A percentile compares a stretch with the other conserved stretches of the same genome.
Conservation (phyloP, 2,329 filamentous ascomycete species). For the Coleophoma eucalyptorum region DNA sequence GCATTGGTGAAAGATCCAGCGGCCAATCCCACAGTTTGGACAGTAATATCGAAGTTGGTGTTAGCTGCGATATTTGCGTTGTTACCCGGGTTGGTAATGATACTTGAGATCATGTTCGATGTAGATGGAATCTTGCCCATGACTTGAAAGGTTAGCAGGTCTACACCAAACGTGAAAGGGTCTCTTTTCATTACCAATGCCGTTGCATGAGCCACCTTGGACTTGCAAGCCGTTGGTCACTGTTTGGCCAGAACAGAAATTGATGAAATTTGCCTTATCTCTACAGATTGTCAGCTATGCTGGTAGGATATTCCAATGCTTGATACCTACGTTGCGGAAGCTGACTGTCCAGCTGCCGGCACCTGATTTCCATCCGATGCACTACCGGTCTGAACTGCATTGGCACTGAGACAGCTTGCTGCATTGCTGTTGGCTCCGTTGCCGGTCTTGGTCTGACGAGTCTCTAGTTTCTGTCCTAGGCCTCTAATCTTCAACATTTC, state of each 20-base stretch:
- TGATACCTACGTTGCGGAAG: constrained; percentile 24
- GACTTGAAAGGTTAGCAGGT: constrained; percentile 9
- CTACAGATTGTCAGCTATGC: constrained; percentile 24
- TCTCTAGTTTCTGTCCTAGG: too few relatives aligned
- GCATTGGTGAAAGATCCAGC: constrained; percentile 36
- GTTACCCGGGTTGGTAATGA: constrained; percentile 21
- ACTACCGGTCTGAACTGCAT: constrained; percentile 14
- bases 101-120: constrained; percentile 25
- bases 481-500: too few relatives aligned
- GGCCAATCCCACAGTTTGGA: constrained; percentile 29
- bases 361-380: constrained; percentile 40
- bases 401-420: constrained; percentile 30
- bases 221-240: constrained; percentile 57
- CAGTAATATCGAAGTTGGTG: constrained; percentile 27
- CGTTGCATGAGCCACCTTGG: constrained; percentile 55
- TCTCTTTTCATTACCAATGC: constrained; percentile 13
- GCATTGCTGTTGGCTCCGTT: constrained; percentile 15
- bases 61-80: constrained; percentile 19
- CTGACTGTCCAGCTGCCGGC: constrained; percentile 23
- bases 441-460: neutral
- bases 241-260: constrained; percentile 27
- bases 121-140: constrained; percentile 29
- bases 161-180: neutral
- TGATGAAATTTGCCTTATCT: constrained; percentile 33
- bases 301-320: neutral